Evolutionary conservation across 2,329 filamentous ascomycete genomes (phyloP), one percentile per base, ranked within the genome.

Genomic region (Cryphonectria parasitica): DNA sequence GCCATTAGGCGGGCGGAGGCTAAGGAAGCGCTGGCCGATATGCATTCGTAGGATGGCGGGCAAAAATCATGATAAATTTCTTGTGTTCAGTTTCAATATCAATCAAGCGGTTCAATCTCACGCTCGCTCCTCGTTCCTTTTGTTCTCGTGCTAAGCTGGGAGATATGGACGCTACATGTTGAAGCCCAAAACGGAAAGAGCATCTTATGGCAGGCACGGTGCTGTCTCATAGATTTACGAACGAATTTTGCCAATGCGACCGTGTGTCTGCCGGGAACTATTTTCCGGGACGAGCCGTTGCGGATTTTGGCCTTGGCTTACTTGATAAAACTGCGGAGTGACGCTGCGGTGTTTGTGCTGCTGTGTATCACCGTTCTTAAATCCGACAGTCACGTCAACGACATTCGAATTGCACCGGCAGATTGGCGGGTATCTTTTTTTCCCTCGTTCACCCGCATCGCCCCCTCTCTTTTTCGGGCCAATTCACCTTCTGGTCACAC

Each of bases 11-110:
- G 56, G 10, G 66, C 56, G 19, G 66, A 68, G 41, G 58, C 56
- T 28, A 68, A 68, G 41, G 66, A 61, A 31, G 66, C 56, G 22
- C 66, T 68, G 25, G 39, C 39, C 1, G 39, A 45, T 17, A 64
- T 64, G 34, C 36, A 28, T 11, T 64, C 61, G 39, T 64, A 43
- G 41, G n/a, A 17, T 13, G 41, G 36, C 5, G 25, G 25, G n/a
- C 3, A 22, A 4, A 22, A 19, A 17, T 49, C 43, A 49, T 49
- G 17, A 22, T 49, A 7, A 22, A 17, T 22, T 5, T 5, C 22
- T 19, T 45, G 6, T 5, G 19, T 22, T 39, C 10, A 39, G 36
- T 45, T 45, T 45, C 45, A 49, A 49, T 49, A 7, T 49, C 45
- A 49, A n/a, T 49, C 22, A 10, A 49, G 45, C 45, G 45, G n/a